Evolutionary conservation across 2,329 filamentous ascomycete species (phyloP).

Genomic region (Byssoonygena ceratinophila): DNA sequence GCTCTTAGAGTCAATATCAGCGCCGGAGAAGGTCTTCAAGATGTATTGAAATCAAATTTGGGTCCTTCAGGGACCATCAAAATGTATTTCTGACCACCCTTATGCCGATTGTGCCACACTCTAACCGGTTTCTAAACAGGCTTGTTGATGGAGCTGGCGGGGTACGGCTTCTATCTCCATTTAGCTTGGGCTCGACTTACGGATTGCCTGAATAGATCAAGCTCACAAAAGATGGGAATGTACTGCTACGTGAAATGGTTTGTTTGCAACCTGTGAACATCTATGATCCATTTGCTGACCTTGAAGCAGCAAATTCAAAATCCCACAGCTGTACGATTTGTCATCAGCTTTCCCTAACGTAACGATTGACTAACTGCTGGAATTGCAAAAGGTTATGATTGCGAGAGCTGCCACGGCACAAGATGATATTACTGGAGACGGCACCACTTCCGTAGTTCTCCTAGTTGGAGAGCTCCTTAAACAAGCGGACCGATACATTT

Average conservation of each 20-base stretch:
- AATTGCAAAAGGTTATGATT: slow-evolving; percentile 49
- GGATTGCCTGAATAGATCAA: slow-evolving; percentile 58
- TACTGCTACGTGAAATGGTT: slow-evolving; percentile 59
- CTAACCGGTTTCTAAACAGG: slow-evolving; percentile 32
- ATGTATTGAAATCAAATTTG: slow-evolving; percentile 94
- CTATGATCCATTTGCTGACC: slow-evolving; percentile 23
- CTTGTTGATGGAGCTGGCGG: slow-evolving; percentile 53
- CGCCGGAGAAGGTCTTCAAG: slow-evolving; percentile 81
- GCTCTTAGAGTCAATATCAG: slow-evolving; percentile 94
- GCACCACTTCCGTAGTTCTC: slow-evolving; percentile 91
- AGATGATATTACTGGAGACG: slow-evolving; percentile 96
- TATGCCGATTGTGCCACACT: slow-evolving; percentile 1
- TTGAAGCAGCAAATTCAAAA: slow-evolving; percentile 74
- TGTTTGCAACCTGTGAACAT: slow-evolving; percentile 18
- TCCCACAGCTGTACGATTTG: slow-evolving; percentile 70
- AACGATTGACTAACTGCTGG: slow-evolving; percentile 8
- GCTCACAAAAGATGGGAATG: slow-evolving; percentile 96
- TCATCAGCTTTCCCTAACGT: slow-evolving; percentile 8
- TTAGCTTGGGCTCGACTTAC: slow-evolving; percentile 18
- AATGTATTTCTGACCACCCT: slow-evolving; percentile 52
- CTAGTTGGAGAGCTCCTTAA: slow-evolving; percentile 94
- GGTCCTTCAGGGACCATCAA: slow-evolving; percentile 91
- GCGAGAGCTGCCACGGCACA: slow-evolving; percentile 83
- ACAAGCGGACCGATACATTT: slow-evolving; percentile 92
- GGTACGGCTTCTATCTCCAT: slow-evolving; percentile 31